Conservation (phyloP, 441 rosid genomes). For the Adansonia madagascariensis region DNA sequence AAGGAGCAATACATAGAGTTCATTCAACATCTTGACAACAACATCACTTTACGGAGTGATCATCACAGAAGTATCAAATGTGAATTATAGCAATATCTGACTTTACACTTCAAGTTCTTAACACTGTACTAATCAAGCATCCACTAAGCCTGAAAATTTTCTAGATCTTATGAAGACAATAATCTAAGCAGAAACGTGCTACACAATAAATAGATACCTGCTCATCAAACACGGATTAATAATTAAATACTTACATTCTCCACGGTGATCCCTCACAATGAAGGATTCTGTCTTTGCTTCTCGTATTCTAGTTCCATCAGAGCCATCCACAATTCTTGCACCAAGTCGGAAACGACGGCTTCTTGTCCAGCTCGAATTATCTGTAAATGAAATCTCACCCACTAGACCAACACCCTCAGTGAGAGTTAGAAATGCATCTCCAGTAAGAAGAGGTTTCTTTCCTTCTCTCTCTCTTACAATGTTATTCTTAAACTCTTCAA, state of each 20-base stretch:
- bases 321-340: slow-evolving; percentile 67
- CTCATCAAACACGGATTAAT: not conserved
- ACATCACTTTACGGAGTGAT: not conserved
- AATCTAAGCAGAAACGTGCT: not conserved
- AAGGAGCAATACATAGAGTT: not conserved
- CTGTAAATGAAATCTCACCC: slow-evolving; percentile 83
- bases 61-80: not conserved
- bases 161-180: not conserved
- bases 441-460: slow-evolving; percentile 85
- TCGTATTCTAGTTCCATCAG: slow-evolving; percentile 54
- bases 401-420: slow-evolving; percentile 63
- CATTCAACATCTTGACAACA: not conserved
- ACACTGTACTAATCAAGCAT: not conserved
- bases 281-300: slow-evolving; percentile 89
- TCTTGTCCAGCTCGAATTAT: slow-evolving; percentile 99
- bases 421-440: slow-evolving; percentile 67
- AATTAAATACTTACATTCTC: slow-evolving; percentile 75
- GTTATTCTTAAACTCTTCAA: slow-evolving; percentile 74
- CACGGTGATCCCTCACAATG: slow-evolving; percentile 94
- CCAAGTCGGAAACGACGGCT: slow-evolving; percentile 95
- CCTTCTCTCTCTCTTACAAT: slow-evolving; percentile 93
- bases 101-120: not conserved
- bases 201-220: not conserved
- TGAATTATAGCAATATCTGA: not conserved
- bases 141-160: not conserved